A percentile compares a stretch with the other conserved stretches of the same genome.
phyloP scores from a whole-genome alignment of 805 yeast species.

The Saccharomycopsis fermentans region DNA sequence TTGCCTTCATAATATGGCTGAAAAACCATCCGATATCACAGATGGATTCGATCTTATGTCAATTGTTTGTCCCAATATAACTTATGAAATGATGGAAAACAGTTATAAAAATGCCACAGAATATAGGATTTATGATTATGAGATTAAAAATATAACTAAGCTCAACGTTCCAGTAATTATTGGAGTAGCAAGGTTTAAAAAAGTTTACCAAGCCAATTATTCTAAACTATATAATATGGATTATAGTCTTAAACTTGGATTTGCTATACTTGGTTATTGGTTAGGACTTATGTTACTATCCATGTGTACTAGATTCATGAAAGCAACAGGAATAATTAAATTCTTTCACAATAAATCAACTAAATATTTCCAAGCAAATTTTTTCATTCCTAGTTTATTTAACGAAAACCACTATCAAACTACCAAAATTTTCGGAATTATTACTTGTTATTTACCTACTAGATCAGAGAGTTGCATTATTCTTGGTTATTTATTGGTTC shows the following conservation, averaged over 20 bases:
- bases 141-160: not conserved
- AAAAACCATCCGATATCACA: not conserved
- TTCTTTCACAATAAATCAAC: not conserved
- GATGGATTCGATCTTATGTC: not conserved
- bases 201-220: not conserved
- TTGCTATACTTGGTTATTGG: constrained; percentile 15
- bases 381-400: constrained; percentile 24
- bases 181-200: not conserved
- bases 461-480: constrained; percentile 30
- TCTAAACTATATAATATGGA: not conserved
- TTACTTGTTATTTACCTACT: constrained; percentile 27
- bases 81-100: constrained; percentile 2
- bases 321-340: constrained; percentile 9
- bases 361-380: constrained; percentile 20
- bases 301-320: constrained; percentile 4
- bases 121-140: constrained; percentile 5
- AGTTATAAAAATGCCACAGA: constrained; percentile 14
- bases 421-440: constrained; percentile 12
- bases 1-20: constrained; percentile 7
- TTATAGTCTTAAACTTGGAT: constrained; percentile 5
- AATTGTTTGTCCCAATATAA: constrained; percentile 3
- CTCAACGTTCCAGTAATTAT: constrained; percentile 6
- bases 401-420: constrained; percentile 22
- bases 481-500: constrained; percentile 25
- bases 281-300: constrained; percentile 7